These are phyloP conservation scores for Tolypocladium ovalisporum DNA, from an alignment of 2,329 filamentous ascomycete genomes.

Conservation along the genomic window DNA sequence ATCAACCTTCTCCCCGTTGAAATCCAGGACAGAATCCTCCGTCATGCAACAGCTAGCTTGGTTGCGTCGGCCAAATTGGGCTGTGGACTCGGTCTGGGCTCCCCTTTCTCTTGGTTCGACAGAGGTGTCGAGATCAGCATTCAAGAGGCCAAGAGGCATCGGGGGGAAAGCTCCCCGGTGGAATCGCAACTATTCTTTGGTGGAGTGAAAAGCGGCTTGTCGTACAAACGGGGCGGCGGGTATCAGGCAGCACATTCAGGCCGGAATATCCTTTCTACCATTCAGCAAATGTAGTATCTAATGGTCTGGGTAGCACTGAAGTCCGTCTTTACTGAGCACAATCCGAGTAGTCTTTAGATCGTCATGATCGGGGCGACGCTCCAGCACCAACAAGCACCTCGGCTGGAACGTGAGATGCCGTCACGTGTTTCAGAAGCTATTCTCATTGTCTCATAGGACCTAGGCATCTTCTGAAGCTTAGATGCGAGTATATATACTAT, in stretches of 20 bases:
- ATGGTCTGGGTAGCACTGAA: no score
- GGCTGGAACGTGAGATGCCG: no score
- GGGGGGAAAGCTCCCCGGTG: background rate
- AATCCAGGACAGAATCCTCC: background rate
- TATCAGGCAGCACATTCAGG: slow-evolving; percentile 29
- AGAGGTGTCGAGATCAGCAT: background rate
- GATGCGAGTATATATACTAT: no score
- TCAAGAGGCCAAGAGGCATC: background rate
- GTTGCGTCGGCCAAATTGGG: background rate
- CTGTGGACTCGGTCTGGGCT: background rate
- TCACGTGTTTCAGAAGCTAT: no score
- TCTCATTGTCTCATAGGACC: no score
- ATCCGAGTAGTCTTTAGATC: no score
- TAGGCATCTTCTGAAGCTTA: no score
- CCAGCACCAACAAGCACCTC: no score
- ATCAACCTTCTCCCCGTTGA: background rate
- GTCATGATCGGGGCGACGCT: no score
- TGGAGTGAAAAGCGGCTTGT: background rate
- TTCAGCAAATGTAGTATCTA: no score
- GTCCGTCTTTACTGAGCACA: no score
- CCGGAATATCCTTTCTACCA: no score
- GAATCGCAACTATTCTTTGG: background rate
- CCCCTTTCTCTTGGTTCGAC: background rate
- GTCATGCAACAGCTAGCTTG: background rate
- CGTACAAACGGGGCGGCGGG: background rate